phyloP scores from a whole-genome alignment of 73 alveolate genomes.

The Symbiodinium pilosum region DNA sequence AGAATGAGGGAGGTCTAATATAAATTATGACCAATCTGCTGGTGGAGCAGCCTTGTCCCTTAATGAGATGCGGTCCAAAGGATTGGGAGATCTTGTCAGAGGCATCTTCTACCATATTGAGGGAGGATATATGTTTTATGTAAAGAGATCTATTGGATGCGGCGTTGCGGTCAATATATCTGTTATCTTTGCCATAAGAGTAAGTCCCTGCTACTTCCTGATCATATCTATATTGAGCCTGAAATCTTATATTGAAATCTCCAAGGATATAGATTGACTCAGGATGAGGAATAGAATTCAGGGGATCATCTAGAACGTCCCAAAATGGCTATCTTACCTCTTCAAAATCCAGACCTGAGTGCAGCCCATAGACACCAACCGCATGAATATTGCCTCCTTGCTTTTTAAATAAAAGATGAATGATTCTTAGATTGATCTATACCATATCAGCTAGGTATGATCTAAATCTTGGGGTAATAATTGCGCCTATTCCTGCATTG shows the following conservation, averaged over 20 bases:
- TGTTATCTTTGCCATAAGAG: neutral
- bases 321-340: neutral
- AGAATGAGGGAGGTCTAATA: neutral
- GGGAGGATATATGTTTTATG: neutral
- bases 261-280: slow-evolving; percentile 4
- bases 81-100: neutral
- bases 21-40: neutral
- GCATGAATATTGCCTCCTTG: neutral
- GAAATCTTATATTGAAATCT: slow-evolving; percentile 7
- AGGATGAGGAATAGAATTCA: neutral
- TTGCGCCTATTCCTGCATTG: neutral
- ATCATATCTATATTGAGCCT: neutral
- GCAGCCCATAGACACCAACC: slow-evolving; percentile 1
- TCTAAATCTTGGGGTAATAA: neutral
- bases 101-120: neutral
- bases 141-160: neutral
- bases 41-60: neutral
- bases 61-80: neutral
- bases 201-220: neutral
- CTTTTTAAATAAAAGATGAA: neutral
- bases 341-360: neutral
- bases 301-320: neutral
- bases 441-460: neutral
- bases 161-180: neutral
- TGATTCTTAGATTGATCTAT: neutral